Evolutionary conservation across 2,329 filamentous ascomycete species (phyloP), one percentile per base, ranked within the genome.

Genomic region (Arthrocladium fulminans): DNA sequence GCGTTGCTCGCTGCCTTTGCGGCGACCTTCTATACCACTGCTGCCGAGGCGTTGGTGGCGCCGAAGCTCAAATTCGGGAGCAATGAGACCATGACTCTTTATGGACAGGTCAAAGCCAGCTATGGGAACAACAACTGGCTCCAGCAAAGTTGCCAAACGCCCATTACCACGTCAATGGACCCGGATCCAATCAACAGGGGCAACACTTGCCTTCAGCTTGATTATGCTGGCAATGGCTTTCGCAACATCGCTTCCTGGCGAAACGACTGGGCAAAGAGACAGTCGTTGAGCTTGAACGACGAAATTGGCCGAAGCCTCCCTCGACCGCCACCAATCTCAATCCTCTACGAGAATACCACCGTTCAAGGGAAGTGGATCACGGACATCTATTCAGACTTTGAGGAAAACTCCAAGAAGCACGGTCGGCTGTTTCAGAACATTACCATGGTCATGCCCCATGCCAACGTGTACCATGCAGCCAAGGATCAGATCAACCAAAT

Each of bases 401-500:
- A 70, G 71, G 0, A 62, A 67, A 2, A 66, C 71, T 0, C 82
- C 73, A 3, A 70, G 3, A 60, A 70, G 9, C 62, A 77, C 46
- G 65, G 69, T 0, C 72, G 84, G 22, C 72, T 84, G 30, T 69
- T 90, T 57, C 86, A 88, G 61, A 88, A 89, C 54, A 78, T 88
- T 22, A 85, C 83, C 0, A 72, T 89, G 55, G 84, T 84, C 0
- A 83, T 89, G 75, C 86, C 86, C 0, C 86, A 92, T 57, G 72
- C 80, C 0, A 79, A 82, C 0, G 73, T 92, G 0, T 79, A 84
- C 27, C 65, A 70, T 10, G 85, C 86, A 0, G 80, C 83, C 0
- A 75, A 70, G 7, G 70, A 83, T 54, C 65, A 71, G 0, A 61
- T 66, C 7, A 90, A 90, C 57, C 62, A 67, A 0, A 86, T 92